These are phyloP conservation scores for Rosa chinensis DNA, from an alignment of 306 rosid species.

Conservation along the genomic window DNA sequence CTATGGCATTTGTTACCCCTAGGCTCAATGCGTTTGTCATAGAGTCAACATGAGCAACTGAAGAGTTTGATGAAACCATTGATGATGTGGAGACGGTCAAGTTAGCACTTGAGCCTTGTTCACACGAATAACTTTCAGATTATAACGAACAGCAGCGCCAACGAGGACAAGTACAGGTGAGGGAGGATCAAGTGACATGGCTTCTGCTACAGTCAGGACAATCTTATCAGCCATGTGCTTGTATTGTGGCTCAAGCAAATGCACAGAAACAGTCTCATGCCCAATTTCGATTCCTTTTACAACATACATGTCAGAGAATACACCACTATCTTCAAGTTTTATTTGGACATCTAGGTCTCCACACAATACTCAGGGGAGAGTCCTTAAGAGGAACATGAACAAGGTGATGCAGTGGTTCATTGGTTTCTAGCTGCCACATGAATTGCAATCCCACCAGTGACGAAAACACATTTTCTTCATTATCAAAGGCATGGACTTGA, in stretches of 20 bases:
- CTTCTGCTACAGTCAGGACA: conserved; percentile 92
- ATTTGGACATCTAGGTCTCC: conserved; percentile 87
- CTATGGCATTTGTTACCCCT: conserved; percentile 68
- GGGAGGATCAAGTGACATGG: conserved; percentile 87
- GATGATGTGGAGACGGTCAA: conserved; percentile 88
- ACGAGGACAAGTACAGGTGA: conserved; percentile 85
- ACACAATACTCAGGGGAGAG: conserved; percentile 79
- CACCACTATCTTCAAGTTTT: conserved; percentile 87
- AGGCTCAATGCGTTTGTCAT: conserved; percentile 53
- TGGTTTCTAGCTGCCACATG: conserved; percentile 70
- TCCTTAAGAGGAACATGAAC: conserved; percentile 88
- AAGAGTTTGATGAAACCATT: conserved; percentile 82
- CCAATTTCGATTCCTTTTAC: conserved; percentile 90
- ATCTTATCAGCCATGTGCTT: conserved; percentile 69
- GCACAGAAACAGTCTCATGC: conserved; percentile 76
- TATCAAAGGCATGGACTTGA: conserved; percentile 80
- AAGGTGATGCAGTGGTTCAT: conserved; percentile 58
- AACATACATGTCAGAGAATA: conserved; percentile 79
- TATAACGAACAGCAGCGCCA: conserved; percentile 72
- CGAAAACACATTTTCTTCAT: conserved; percentile 88
- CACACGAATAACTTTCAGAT: conserved; percentile 70
- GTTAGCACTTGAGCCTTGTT: conserved; percentile 76
- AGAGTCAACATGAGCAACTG: conserved; percentile 71
- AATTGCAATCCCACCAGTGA: conserved; percentile 93
- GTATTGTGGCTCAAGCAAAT: conserved; percentile 69